Percentiles rank a stretch among this genome's conserved stretches.
These are phyloP conservation scores for Parafenestella ontariensis DNA, from an alignment of 2,329 filamentous ascomycete species.

Conservation along the genomic window DNA sequence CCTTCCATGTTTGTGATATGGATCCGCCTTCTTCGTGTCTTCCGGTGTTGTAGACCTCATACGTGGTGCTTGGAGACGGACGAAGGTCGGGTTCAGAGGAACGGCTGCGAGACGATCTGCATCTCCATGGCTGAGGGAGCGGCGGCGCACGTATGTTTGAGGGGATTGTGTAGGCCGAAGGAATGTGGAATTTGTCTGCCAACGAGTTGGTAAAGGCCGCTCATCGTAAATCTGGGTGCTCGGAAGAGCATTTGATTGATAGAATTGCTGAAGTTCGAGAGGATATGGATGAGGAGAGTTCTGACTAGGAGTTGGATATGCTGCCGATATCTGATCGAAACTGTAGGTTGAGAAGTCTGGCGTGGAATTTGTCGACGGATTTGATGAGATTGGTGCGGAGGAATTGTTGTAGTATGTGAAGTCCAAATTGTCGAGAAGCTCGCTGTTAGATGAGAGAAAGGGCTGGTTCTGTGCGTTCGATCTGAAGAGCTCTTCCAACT, in stretches of 20 bases:
- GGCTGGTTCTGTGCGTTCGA: neutral
- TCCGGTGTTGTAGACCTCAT: conserved; percentile 7
- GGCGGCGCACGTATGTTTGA: conserved; percentile 28
- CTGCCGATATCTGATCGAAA: conserved; percentile 8
- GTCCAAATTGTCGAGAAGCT: conserved; percentile 13
- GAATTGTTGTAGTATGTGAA: conserved; percentile 5
- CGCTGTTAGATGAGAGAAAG: conserved; percentile 8
- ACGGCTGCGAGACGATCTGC: conserved; percentile 15
- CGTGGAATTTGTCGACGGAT: conserved; percentile 13
- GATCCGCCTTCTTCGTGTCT: conserved; percentile 6
- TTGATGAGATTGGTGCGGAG: conserved; percentile 3
- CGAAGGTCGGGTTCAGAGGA: conserved; percentile 27
- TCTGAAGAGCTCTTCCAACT: conserved; percentile 19
- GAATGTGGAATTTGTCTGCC: conserved; percentile 9
- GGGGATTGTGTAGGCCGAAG: conserved; percentile 4
- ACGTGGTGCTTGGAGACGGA: conserved; percentile 29
- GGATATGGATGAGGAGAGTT: conserved; percentile 26
- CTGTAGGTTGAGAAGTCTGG: conserved; percentile 18
- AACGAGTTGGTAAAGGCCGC: conserved; percentile 9
- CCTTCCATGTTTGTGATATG: conserved; percentile 3
- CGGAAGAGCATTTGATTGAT: conserved; percentile 1
- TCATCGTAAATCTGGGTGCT: neutral
- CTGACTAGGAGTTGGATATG: conserved; percentile 18
- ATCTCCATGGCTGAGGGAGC: conserved; percentile 39
- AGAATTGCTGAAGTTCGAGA: conserved; percentile 17